A percentile compares a stretch with the other conserved stretches of the same genome.
Evolutionary conservation across 1,284 basidiomycete genomes (phyloP).

Genomic region (Moesziomyces sp.): DNA sequence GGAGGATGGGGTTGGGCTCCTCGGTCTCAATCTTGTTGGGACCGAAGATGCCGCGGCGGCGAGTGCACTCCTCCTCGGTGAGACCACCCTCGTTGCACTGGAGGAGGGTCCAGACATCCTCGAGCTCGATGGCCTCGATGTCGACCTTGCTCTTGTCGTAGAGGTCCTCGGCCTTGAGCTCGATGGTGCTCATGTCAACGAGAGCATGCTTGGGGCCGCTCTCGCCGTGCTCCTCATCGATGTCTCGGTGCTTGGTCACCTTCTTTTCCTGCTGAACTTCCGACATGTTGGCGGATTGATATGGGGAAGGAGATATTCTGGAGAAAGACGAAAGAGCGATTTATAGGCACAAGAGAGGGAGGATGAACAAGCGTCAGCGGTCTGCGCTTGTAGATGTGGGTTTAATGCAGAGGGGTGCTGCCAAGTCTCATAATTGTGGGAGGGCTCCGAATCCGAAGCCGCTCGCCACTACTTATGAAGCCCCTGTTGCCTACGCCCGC

Average conservation of each 20-base stretch:
- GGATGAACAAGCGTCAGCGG: no score
- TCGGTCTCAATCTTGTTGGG: conserved; percentile 82
- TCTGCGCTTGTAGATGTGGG: no score
- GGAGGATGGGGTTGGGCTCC: conserved; percentile 78
- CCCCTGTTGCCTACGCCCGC: no score
- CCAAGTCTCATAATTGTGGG: no score
- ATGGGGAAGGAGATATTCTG: conserved; percentile 3
- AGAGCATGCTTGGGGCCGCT: conserved; percentile 64
- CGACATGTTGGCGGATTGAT: conserved; percentile 32
- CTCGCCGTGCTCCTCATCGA: conserved; percentile 52
- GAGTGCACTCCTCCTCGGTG: conserved; percentile 77
- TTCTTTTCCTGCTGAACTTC: conserved; percentile 49
- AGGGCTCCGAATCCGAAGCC: no score
- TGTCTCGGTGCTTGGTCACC: conserved; percentile 54
- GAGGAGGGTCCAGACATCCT: conserved; percentile 94
- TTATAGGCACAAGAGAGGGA: conserved; percentile 5
- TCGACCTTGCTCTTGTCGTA: conserved; percentile 99
- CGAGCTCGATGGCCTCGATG: conserved; percentile 93
- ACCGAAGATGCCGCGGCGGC: conserved; percentile 92
- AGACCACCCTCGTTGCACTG: conserved; percentile 87
- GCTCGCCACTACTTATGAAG: no score
- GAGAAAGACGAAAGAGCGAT: conserved; percentile 3
- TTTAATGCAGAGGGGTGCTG: no score
- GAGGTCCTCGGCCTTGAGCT: conserved; percentile 90
- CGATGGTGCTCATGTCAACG: conserved; percentile 73